These are phyloP conservation scores for Saccharomyces uvarum DNA, from an alignment of 1,139 yeast species.

Conservation along the genomic window DNA sequence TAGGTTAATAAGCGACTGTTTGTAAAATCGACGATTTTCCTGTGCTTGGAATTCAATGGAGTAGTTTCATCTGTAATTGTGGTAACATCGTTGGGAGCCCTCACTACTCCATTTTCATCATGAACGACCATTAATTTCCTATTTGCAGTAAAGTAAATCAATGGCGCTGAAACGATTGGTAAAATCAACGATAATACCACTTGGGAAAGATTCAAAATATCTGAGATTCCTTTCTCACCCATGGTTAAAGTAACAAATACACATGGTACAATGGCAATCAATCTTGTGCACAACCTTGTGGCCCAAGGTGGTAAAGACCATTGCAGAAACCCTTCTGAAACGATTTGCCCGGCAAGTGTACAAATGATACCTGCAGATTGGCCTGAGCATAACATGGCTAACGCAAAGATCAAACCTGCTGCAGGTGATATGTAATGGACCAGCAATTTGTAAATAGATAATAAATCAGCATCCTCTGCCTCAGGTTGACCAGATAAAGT, in stretches of 20 bases:
- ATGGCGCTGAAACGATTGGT: slow-evolving; percentile 87
- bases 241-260: slow-evolving; percentile 64
- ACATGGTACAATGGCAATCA: slow-evolving; percentile 84
- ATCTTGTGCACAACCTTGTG: slow-evolving; percentile 74
- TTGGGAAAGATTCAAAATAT: slow-evolving; percentile 76
- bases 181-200: slow-evolving; percentile 76
- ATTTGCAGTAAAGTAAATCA: slow-evolving; percentile 74
- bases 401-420: slow-evolving; percentile 87
- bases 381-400: slow-evolving; percentile 90
- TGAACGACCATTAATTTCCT: slow-evolving; percentile 69
- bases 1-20: slow-evolving; percentile 52
- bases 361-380: slow-evolving; percentile 98
- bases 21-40: slow-evolving; percentile 46
- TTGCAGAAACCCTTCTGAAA: slow-evolving; percentile 82
- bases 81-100: slow-evolving; percentile 11
- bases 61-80: slow-evolving; percentile 18
- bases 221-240: slow-evolving; percentile 81
- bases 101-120: slow-evolving; percentile 25
- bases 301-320: slow-evolving; percentile 86
- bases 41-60: slow-evolving; percentile 15
- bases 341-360: slow-evolving; percentile 94
- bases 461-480: slow-evolving; percentile 79
- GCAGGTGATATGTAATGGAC: slow-evolving; percentile 71
- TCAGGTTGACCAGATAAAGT: slow-evolving; percentile 60
- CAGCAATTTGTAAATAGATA: slow-evolving; percentile 73